Base-by-base conservation (phyloP, 257 asterid genomes). In the Coffea canephora region DNA sequence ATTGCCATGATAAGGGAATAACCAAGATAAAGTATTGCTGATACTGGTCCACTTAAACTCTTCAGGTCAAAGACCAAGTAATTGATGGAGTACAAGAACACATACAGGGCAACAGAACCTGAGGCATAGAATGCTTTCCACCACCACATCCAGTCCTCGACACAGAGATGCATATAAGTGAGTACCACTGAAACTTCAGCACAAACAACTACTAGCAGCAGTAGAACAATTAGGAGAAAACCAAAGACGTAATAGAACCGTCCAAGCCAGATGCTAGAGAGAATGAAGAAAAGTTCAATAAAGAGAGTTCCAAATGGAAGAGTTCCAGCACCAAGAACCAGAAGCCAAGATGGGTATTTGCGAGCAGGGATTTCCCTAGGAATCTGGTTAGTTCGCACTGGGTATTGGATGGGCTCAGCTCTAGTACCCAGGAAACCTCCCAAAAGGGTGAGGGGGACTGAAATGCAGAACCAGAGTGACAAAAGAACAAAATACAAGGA, bases 111-210 rank as follows among this genome's bases (percentile, higher is more conserved):
- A 31, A 94, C 98, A 16, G 97, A 94, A 45, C 97, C 95, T 0
- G 97, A 91, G 69, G 97, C 96, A 18, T 82, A 92, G 86, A 90
- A 92, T 7, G 97, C 90, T 84, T 94, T 94, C 98, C 98, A 94
- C 98, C 98, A 94, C 98, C 98, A 94, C 96, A 85, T 89, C 97
- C 97, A 94, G 45, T 94, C 98, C 90, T 94, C 98, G 7, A 91
- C 96, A 43, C 96, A 92, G 18, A 94, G 93, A 83, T 94, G 97
- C 97, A 92, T 92, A 87, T 92, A 93, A 7, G 98, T 93, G 69
- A 94, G 86, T 74, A 94, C 96, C 57, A 93, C 91, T 1, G 97
- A 93, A 79, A 91, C 96, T 80, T 93, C 96, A 57, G 95, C 98
- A 82, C 97, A 93, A 13, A 93, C 98, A 1, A 85, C 71, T 39